Evolutionary conservation across 2,329 filamentous ascomycete genomes (phyloP).

Genomic region (Aspergillus unguis): DNA sequence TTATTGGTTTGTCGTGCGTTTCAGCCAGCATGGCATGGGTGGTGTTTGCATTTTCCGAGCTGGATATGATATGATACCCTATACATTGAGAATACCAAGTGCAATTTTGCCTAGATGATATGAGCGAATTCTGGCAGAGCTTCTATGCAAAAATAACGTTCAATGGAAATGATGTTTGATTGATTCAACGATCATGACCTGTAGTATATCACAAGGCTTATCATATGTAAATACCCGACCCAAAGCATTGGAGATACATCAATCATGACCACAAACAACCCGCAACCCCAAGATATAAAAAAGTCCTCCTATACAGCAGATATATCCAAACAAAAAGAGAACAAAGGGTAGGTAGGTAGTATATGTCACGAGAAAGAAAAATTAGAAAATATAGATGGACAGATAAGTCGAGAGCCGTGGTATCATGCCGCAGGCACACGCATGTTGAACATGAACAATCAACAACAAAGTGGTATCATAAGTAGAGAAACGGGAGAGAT

Average conservation of each 20-base stretch:
- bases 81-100: not conserved
- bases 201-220: not conserved
- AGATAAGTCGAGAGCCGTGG: constrained; percentile 20
- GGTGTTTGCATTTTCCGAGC: not conserved
- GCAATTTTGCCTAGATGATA: no score
- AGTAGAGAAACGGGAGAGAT: constrained; percentile 17
- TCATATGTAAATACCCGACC: not conserved
- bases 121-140: no score
- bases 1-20: not conserved
- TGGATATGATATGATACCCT: not conserved
- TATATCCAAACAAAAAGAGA: not conserved
- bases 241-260: not conserved
- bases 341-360: not conserved
- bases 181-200: not conserved
- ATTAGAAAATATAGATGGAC: not conserved
- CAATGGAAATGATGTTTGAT: not conserved
- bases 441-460: constrained; percentile 25
- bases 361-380: not conserved
- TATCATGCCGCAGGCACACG: constrained; percentile 32
- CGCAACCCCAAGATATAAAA: not conserved
- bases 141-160: not conserved
- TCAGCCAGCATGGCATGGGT: not conserved
- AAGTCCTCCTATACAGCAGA: not conserved
- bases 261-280: constrained; percentile 1
- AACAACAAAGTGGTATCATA: constrained; percentile 40